Base-by-base conservation (phyloP, 768 basidiomycete species). In the Amanita rubescens region DNA sequence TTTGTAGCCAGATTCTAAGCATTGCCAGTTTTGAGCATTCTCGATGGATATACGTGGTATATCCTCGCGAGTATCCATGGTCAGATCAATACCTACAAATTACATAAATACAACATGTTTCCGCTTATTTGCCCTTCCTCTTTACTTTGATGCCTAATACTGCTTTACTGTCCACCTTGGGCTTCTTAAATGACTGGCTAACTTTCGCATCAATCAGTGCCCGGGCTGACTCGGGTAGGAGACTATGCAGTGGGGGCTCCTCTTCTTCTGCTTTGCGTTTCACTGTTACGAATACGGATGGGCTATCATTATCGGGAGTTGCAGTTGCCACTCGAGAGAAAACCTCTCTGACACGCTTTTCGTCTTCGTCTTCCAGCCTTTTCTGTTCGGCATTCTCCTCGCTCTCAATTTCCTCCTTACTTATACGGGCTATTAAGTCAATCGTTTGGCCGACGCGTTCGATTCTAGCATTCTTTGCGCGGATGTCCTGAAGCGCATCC, bases 401-500 rank as follows among this genome's bases (percentile, higher is more conserved):
- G 46, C 80, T 80, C 66, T 91, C 86, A 10, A 87, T 71, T 56
- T 91, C 90, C 65, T 88, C 80, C 61, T 71, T 67, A 5, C 71
- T 76, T 33, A 90, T 64, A 49, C 83, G 75, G 5, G 80, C 84
- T 19, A 83, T 57, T 37, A 95, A 66, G 61, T 90, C 86, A 8
- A 83, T 83, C 0, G 80, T 71, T 39, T 90, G 80, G 14, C 89
- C 93, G 19, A 91, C 74, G 27, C 92, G 77, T 60, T 97, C 95
- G 59, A 92, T 91, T 53, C 94, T 79, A 2, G 91, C 87, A 65
- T 94, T 94, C 50, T 85, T 75, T 10, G 87, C 87, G 51, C 90
- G 77, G 55, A 94, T 91, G 57, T 97, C 94, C 65, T 96, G 93
- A 54, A 99, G 74, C 11, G 92, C 92, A 65, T 99, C 96, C 60